phyloP scores from a whole-genome alignment of 805 yeast species.

The Wickerhamomyces queroliae region DNA sequence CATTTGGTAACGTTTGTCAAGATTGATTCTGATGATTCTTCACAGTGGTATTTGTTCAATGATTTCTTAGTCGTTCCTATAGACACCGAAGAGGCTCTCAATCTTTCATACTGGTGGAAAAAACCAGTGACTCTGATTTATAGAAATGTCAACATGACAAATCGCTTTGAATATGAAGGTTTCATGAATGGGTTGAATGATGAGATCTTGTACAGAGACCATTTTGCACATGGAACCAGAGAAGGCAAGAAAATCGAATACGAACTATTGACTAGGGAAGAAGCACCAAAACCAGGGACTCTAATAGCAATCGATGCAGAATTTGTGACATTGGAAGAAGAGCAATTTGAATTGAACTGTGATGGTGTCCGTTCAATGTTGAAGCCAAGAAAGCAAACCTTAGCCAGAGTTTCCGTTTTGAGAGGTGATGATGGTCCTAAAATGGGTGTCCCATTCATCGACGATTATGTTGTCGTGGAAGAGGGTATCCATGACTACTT shows the following conservation, averaged over 20 bases:
- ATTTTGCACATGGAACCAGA: slow-evolving; percentile 63
- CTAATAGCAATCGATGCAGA: slow-evolving; percentile 95
- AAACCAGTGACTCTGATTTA: slow-evolving; percentile 70
- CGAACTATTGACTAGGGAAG: slow-evolving; percentile 56
- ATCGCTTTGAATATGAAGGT: slow-evolving; percentile 38
- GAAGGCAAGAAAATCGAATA: slow-evolving; percentile 57
- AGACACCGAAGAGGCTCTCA: slow-evolving; percentile 70
- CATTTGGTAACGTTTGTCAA: slow-evolving; percentile 57
- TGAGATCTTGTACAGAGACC: slow-evolving; percentile 65
- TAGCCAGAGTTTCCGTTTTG: slow-evolving; percentile 86
- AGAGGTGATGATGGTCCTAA: slow-evolving; percentile 62
- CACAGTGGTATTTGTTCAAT: slow-evolving; percentile 77
- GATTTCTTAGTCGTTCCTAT: slow-evolving; percentile 83
- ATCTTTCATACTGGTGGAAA: slow-evolving; percentile 75
- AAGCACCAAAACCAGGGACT: slow-evolving; percentile 71
- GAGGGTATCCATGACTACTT: slow-evolving; percentile 75
- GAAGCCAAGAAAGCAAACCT: slow-evolving; percentile 66
- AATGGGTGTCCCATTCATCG: slow-evolving; percentile 79
- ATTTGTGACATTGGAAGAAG: slow-evolving; percentile 78
- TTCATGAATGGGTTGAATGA: slow-evolving; percentile 53
- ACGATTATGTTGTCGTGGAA: slow-evolving; percentile 80
- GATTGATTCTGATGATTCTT: slow-evolving; percentile 30
- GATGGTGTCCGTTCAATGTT: slow-evolving; percentile 66
- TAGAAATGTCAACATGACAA: slow-evolving; percentile 38
- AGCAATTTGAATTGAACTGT: slow-evolving; percentile 69